Percentiles rank a stretch among this genome's conserved stretches.
phyloP scores from a whole-genome alignment of 495 filamentous ascomycete genomes.

The Lasiosphaeria hispida region DNA sequence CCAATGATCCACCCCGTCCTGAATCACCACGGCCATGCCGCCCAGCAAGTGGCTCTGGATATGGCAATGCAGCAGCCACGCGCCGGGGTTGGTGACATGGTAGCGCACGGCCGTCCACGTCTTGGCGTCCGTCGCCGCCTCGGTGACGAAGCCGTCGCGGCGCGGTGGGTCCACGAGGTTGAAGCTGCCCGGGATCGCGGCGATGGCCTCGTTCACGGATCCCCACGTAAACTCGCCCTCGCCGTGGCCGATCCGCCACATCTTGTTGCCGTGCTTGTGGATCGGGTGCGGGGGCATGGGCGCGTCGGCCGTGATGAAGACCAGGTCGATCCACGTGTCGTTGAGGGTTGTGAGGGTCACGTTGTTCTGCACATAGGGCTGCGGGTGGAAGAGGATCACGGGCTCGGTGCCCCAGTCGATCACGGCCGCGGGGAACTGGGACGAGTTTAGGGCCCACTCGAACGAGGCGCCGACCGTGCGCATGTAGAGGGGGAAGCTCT shows the following conservation, averaged over 20 bases:
- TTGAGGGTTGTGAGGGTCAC: constrained; percentile 48
- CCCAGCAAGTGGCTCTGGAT: constrained; percentile 57
- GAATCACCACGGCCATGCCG: constrained; percentile 54
- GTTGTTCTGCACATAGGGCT: constrained; percentile 34
- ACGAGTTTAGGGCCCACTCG: constrained; percentile 47
- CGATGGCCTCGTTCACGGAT: constrained; percentile 51
- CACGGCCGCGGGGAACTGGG: constrained; percentile 26
- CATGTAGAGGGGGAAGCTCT: constrained; percentile 40
- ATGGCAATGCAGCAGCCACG: constrained; percentile 61
- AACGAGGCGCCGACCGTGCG: constrained; percentile 40
- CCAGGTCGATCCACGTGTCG: constrained; percentile 55
- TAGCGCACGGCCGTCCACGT: constrained; percentile 56
- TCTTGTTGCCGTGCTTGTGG: constrained; percentile 63
- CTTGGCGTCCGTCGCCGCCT: constrained; percentile 26
- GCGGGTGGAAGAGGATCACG: constrained; percentile 46
- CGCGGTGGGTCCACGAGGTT: constrained; percentile 54
- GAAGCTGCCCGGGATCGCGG: constrained; percentile 47
- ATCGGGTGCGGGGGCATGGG: constrained; percentile 53
- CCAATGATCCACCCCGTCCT: constrained; percentile 59
- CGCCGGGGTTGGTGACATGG: constrained; percentile 58
- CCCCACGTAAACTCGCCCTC: constrained; percentile 47
- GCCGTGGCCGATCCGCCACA: constrained; percentile 53
- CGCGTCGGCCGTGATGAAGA: constrained; percentile 38
- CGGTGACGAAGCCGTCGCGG: constrained; percentile 50
- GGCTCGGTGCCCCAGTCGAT: constrained; percentile 17